Evolutionary conservation across 208 protist genomes (phyloP).

Genomic region (Angomonas deanei): DNA sequence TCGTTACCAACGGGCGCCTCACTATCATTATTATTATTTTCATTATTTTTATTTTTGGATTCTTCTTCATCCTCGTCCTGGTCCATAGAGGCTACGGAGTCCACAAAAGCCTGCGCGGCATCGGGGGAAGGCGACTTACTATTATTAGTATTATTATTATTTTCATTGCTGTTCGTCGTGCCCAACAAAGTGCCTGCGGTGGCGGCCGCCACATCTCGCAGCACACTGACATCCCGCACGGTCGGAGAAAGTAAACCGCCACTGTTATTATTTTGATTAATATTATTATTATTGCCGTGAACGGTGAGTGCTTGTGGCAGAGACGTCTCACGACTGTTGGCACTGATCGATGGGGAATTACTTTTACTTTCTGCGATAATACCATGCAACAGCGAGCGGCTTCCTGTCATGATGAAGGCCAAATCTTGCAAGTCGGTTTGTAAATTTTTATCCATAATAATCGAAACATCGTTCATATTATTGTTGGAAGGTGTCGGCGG

Average conservation of each 20-base stretch:
- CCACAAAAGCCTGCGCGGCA: too few relatives aligned
- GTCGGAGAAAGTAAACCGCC: not conserved
- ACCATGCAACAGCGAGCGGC: not conserved
- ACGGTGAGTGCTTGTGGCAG: not conserved
- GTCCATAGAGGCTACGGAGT: not conserved
- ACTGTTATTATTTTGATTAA: not conserved
- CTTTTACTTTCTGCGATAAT: not conserved
- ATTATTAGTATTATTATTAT: not conserved
- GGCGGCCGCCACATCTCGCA: conserved; percentile 6
- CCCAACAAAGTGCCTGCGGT: conserved; percentile 4
- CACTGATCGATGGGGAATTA: not conserved
- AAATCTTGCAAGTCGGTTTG: conserved; percentile 11
- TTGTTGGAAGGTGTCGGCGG: not conserved
- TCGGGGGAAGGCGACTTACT: not conserved
- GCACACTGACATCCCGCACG: conserved; percentile 11
- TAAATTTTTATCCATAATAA: not conserved
- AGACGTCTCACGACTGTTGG: not conserved
- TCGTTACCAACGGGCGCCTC: not conserved
- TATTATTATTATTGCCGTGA: not conserved
- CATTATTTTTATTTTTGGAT: not conserved
- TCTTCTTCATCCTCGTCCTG: not conserved
- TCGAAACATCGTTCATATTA: not conserved
- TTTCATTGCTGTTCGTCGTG: not conserved
- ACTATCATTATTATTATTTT: not conserved
- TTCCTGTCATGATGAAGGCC: conserved; percentile 16